These are phyloP conservation scores for Arthonia radiata DNA, from an alignment of 495 filamentous ascomycete genomes.

Conservation along the genomic window DNA sequence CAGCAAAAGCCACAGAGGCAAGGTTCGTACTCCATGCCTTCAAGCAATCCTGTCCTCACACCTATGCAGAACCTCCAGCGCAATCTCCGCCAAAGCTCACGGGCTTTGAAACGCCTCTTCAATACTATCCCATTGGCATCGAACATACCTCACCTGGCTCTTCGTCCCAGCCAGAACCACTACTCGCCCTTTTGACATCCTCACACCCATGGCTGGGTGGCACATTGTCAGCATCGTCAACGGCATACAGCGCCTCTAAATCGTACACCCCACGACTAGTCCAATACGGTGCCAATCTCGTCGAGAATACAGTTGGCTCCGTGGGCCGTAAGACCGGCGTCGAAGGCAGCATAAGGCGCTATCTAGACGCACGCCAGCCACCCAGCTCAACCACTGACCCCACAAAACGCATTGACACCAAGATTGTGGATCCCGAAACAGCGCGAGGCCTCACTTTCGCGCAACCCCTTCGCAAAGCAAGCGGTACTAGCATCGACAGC, in stretches of 20 bases:
- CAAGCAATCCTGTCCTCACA: background rate
- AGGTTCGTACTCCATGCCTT: constrained; percentile 25
- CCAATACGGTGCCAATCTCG: constrained; percentile 52
- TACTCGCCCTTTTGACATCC: constrained; percentile 55
- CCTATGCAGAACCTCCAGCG: constrained; percentile 16
- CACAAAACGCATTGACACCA: constrained; percentile 11
- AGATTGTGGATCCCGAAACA: constrained; percentile 18
- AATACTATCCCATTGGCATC: background rate
- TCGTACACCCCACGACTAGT: constrained; percentile 66
- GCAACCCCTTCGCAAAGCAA: too few relatives aligned
- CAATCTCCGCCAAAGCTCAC: constrained; percentile 6
- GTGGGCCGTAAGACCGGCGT: constrained; percentile 64
- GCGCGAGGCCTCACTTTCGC: too few relatives aligned
- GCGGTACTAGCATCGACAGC: constrained; percentile 36
- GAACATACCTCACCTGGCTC: background rate
- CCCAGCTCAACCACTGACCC: constrained; percentile 16
- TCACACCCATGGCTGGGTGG: constrained; percentile 56
- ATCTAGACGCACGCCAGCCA: too few relatives aligned
- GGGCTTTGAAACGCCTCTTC: constrained; percentile 1
- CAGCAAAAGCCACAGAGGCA: too few relatives aligned
- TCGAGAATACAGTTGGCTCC: constrained; percentile 56
- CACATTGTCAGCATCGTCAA: constrained; percentile 56
- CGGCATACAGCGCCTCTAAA: constrained; percentile 61
- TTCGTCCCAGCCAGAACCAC: constrained; percentile 33
- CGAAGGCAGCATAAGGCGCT: constrained; percentile 58